phyloP scores from a whole-genome alignment of 305 asterid genomes.

The Fraxinus sp. region DNA sequence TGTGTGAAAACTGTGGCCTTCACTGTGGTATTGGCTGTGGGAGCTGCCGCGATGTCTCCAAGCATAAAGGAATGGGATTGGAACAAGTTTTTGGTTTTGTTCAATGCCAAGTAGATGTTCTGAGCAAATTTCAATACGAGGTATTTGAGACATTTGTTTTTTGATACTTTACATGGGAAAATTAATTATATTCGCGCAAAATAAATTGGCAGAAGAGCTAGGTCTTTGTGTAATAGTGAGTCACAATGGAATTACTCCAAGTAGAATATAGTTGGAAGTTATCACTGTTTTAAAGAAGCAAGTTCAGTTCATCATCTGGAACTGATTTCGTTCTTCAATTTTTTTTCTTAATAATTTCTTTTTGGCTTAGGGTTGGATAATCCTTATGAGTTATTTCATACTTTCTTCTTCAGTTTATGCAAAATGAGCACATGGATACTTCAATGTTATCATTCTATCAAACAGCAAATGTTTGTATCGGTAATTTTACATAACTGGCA shows the following conservation, averaged over 20 bases:
- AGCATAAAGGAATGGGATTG: slow-evolving; percentile 44
- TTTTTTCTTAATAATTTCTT: neutral
- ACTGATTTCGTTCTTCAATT: slow-evolving; percentile 14
- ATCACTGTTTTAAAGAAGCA: slow-evolving; percentile 15
- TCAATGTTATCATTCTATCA: neutral
- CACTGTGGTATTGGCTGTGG: slow-evolving; percentile 41
- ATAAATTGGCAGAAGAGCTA: slow-evolving; percentile 34
- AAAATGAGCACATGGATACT: slow-evolving; percentile 18
- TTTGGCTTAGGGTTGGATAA: slow-evolving; percentile 10
- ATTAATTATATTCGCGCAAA: slow-evolving; percentile 17
- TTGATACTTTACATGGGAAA: neutral
- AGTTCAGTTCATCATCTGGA: slow-evolving; percentile 13
- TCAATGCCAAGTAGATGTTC: slow-evolving; percentile 25
- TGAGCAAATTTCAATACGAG: slow-evolving; percentile 14
- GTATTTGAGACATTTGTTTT: slow-evolving; percentile 18
- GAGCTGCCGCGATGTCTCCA: slow-evolving; percentile 43
- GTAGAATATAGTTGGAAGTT: slow-evolving; percentile 15
- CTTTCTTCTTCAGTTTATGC: slow-evolving; percentile 16
- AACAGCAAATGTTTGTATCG: neutral
- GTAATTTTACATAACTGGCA: neutral
- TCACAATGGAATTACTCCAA: slow-evolving; percentile 27
- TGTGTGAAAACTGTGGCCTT: slow-evolving; percentile 48
- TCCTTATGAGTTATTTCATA: slow-evolving; percentile 26
- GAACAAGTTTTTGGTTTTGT: slow-evolving; percentile 37
- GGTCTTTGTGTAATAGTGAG: slow-evolving; percentile 30